phyloP scores from a whole-genome alignment of 2,329 filamentous ascomycete species.

The Plectosphaerella plurivora region DNA sequence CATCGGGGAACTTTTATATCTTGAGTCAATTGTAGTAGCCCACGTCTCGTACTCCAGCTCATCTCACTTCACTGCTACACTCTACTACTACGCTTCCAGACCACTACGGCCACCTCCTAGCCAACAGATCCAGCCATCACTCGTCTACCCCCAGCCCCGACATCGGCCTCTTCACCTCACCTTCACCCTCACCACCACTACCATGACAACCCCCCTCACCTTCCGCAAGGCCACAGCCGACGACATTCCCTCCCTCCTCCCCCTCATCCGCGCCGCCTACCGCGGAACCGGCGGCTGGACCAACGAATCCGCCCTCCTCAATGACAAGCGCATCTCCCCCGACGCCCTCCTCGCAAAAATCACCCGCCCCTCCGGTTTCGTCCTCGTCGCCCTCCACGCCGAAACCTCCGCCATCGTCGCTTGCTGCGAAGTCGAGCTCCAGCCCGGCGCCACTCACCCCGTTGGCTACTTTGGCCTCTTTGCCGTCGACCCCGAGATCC shows the following conservation, averaged over 20 bases:
- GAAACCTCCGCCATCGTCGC: conserved; percentile 19
- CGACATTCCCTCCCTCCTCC: conserved; percentile 26
- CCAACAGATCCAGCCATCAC: too few relatives aligned
- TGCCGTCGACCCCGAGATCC: conserved; percentile 36
- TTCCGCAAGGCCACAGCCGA: conserved; percentile 28
- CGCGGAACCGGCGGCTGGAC: conserved; percentile 42
- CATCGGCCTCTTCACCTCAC: background rate
- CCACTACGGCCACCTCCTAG: too few relatives aligned
- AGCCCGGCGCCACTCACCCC: conserved; percentile 7
- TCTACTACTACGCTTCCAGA: too few relatives aligned
- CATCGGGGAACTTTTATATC: too few relatives aligned
- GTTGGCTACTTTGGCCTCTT: conserved; percentile 42
- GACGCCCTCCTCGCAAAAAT: conserved; percentile 33
- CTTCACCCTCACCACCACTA: background rate
- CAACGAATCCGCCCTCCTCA: conserved; percentile 38
- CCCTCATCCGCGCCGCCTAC: conserved; percentile 38
- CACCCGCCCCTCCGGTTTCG: conserved; percentile 24
- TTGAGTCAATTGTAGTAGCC: too few relatives aligned
- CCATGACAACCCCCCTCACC: conserved; percentile 16
- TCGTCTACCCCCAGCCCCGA: background rate
- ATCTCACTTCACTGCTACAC: too few relatives aligned
- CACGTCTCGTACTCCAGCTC: too few relatives aligned
- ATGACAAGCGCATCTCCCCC: conserved; percentile 36
- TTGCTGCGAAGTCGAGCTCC: conserved; percentile 38
- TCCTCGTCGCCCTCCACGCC: conserved; percentile 30